These are phyloP conservation scores for Lactifluus piperatus DNA, from an alignment of 768 basidiomycete genomes.

Conservation along the genomic window DNA sequence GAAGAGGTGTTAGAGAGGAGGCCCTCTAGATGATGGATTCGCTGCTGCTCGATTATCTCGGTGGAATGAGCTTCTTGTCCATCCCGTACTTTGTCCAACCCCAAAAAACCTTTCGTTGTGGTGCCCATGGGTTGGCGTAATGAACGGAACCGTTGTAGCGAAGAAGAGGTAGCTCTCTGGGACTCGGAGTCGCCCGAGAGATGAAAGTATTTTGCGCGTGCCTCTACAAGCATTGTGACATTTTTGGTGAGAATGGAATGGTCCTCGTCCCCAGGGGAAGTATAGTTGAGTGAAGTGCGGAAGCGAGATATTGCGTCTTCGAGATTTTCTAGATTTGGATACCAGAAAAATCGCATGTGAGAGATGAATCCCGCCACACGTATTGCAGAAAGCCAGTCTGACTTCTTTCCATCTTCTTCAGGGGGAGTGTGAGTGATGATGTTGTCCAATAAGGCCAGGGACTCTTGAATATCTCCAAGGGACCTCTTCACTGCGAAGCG, in stretches of 20 bases:
- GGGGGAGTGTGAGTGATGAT: not conserved
- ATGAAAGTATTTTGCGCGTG: not conserved
- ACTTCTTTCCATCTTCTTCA: not conserved
- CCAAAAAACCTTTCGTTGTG: no score
- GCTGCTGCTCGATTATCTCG: no score
- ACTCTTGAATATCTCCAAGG: no score
- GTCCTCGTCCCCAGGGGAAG: not conserved
- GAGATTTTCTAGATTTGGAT: not conserved
- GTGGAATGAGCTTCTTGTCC: no score
- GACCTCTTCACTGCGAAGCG: no score
- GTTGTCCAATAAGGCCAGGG: no score
- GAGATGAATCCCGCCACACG: not conserved
- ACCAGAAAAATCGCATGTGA: not conserved
- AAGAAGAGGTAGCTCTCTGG: no score
- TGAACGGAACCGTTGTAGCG: no score
- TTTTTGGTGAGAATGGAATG: not conserved
- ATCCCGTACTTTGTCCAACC: no score
- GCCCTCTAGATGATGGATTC: no score
- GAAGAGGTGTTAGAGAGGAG: no score
- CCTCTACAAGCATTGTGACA: not conserved
- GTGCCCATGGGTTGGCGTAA: no score
- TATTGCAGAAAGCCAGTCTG: not conserved
- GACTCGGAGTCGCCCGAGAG: not conserved
- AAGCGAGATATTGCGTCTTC: not conserved
- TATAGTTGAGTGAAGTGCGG: not conserved